phyloP scores from a whole-genome alignment of 257 asterid genomes.

The Jacaranda copaia region DNA sequence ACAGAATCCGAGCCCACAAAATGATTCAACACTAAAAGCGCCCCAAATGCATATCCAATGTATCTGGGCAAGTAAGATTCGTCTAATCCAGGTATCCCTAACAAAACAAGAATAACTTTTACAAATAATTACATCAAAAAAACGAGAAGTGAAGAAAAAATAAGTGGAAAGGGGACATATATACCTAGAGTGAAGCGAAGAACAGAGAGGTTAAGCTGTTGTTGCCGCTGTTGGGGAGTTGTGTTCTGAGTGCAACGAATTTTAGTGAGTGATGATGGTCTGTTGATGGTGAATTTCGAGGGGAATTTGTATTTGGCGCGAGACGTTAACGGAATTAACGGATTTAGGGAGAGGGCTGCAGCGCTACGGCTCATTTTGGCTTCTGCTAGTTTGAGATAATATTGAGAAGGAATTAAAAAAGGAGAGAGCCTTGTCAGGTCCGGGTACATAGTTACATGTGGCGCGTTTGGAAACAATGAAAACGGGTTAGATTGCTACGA shows the following conservation, averaged over 20 bases:
- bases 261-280: constrained; percentile 28
- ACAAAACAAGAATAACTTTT: neutral
- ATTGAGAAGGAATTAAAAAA: neutral
- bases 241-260: constrained; percentile 48
- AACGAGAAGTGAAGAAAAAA: neutral
- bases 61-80: constrained; percentile 97
- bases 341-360: constrained; percentile 28
- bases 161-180: neutral
- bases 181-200: constrained; percentile 95
- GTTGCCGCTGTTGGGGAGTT: constrained; percentile 47
- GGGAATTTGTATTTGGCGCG: constrained; percentile 40
- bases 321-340: constrained; percentile 37
- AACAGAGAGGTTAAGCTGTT: constrained; percentile 83
- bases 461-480: neutral
- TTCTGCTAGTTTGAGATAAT: neutral
- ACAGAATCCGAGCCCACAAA: constrained; percentile 72
- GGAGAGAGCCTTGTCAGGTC: neutral
- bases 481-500: too few relatives aligned
- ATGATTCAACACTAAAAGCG: constrained; percentile 77
- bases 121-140: neutral
- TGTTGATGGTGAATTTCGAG: constrained; percentile 31
- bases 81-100: constrained; percentile 92
- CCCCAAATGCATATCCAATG: constrained; percentile 89
- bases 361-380: constrained; percentile 30
- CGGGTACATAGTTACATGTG: neutral